Evolutionary conservation across 23 red algal genomes (phyloP), one percentile per base, ranked within the genome.

Genomic region (Pyropia yezoensis): DNA sequence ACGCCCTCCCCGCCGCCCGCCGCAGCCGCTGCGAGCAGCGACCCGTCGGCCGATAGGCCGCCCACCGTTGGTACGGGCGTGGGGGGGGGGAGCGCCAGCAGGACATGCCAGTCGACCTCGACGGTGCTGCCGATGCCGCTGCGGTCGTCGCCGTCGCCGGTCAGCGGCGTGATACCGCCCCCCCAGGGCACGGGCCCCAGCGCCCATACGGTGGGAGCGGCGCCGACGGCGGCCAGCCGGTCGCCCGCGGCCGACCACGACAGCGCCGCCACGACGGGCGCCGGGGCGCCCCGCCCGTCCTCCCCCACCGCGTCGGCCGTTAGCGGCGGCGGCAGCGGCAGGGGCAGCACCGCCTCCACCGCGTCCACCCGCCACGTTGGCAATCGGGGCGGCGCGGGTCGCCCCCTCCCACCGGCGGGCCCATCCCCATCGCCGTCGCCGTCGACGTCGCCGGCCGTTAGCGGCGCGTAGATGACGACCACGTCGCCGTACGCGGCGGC

Each of bases 401-500:
- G 19, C 55, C 55, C 17, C 4, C 55, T 7, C 5, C 21, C 55
- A 9, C 19, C 21, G 7, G 3, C 55, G 7, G 7, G 7, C 5
- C 55, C 55, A 8, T 34, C 70, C 23, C 63, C 74, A 11, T 75
- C 80, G 13, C 29, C 59, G 16, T 54, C 27, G 7, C 9, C 27
- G 39, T 74, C 59, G 22, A 33, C 34, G 15, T 69, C 69, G 9
- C 30, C 49, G 18, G 34, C 45, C 2, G 68, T 58, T 70, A 69
- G 75, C 18, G 69, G 69, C 16, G 74, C 80, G 26, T 59, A 85
- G 13, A 85, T 71, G 53, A 85, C 80, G 59, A 88, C 51, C 27
- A 45, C 49, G 28, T 63, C 53, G 56, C 83, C 83, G 62, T 63
- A 70, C 11, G 83, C 70, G 14, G 50, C 71, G 14, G 74, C 83